Evolutionary conservation across 2,329 filamentous ascomycete genomes (phyloP), one percentile per base, ranked within the genome.

Genomic region (Paraphaeosphaeria sporulosa): DNA sequence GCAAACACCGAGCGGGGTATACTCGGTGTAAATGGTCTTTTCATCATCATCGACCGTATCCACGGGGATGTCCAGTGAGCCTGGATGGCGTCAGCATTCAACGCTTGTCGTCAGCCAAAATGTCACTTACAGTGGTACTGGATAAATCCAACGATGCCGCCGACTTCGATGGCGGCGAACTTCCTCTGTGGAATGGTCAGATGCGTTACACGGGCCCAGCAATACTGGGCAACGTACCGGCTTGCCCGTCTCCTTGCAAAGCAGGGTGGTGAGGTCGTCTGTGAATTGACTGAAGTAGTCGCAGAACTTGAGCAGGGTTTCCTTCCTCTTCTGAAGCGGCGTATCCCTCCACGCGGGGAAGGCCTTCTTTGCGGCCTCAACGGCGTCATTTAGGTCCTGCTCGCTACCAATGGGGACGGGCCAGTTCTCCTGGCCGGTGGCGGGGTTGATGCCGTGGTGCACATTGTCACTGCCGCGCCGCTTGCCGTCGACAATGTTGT

Each of bases 401-500:
- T 75, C 75, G 2, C 79, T 82, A 4, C 78, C 79, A 40, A 86
- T 73, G 0, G 85, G 85, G 1, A 86, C 84, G 17, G 81, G 79
- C 27, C 82, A 80, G 53, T 84, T 83, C 30, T 81, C 74, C 62
- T 83, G 74, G 25, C 79, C 74, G 9, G 81, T 85, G 3, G 84
- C 75, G 0, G 85, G 85, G 71, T 87, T 86, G 66, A 85, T 75
- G 46, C 80, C 78, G 66, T 81, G 79, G 57, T 83, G 80, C 56
- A 79, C 70, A 52, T 74, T 64, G 27, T 76, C 65, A 1, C 82
- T 83, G 19, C 78, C 71, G 19, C 77, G 76, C 60, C 82, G 71
- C 71, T 84, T 74, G 59, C 83, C 84, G 63, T 85, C 79, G 64
- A 86, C 81, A 57, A 84, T 78, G 75, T 86, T 87, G 60, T 79